These are phyloP conservation scores for Penicillium vulpinum DNA, from an alignment of 2,329 filamentous ascomycete species.

Conservation along the genomic window DNA sequence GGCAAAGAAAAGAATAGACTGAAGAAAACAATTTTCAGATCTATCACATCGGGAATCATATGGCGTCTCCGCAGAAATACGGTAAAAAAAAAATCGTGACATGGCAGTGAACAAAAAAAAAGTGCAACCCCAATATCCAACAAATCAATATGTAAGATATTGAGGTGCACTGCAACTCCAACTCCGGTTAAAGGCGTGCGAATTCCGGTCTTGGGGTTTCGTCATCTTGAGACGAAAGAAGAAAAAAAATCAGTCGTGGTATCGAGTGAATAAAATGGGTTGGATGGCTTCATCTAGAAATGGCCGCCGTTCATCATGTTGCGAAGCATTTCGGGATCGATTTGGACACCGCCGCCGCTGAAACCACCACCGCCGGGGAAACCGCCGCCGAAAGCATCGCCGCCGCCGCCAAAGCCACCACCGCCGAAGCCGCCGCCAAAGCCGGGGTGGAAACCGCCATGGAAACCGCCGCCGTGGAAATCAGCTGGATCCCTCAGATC, in stretches of 20 bases:
- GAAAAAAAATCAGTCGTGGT: slow-evolving; percentile 10
- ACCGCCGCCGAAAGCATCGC: slow-evolving; percentile 40
- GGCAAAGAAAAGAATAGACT: background rate
- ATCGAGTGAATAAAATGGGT: background rate
- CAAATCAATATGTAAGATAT: slow-evolving; percentile 2
- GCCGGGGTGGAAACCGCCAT: no score
- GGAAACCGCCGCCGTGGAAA: slow-evolving; percentile 55
- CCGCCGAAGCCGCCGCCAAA: background rate
- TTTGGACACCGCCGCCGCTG: slow-evolving; percentile 52
- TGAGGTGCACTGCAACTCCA: slow-evolving; percentile 13
- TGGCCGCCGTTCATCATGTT: slow-evolving; percentile 76
- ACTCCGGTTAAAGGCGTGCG: slow-evolving; percentile 14
- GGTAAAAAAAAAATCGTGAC: slow-evolving; percentile 8
- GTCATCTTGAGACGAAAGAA: background rate
- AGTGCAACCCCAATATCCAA: slow-evolving; percentile 1
- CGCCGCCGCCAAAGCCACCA: slow-evolving; percentile 57
- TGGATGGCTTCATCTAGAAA: slow-evolving; percentile 46
- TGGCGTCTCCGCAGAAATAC: slow-evolving; percentile 15
- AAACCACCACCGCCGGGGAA: slow-evolving; percentile 43
- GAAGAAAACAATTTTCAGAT: slow-evolving; percentile 5
- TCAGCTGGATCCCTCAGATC: slow-evolving; percentile 86
- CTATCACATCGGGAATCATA: slow-evolving; percentile 25
- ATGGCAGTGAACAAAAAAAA: slow-evolving; percentile 8
- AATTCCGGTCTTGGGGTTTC: slow-evolving; percentile 5
- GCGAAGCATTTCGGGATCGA: slow-evolving; percentile 76